A percentile compares a stretch with the other conserved stretches of the same genome.
These are phyloP conservation scores for Syzygium malaccense DNA, from an alignment of 441 rosid genomes.

Conservation along the genomic window DNA sequence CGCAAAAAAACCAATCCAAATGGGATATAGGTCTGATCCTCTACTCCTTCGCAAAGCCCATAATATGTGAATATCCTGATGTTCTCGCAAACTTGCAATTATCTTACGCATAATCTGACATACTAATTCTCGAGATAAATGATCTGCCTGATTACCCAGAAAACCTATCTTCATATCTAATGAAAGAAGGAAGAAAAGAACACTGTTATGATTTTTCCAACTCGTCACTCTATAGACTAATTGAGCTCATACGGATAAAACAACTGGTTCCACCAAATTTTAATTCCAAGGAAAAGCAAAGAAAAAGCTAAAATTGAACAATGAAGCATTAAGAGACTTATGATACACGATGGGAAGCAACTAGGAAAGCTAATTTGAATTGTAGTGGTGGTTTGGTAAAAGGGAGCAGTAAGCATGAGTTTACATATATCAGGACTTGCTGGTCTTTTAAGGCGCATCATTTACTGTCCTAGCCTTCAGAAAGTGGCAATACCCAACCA, in stretches of 20 bases:
- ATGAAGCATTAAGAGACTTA: neutral
- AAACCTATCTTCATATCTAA: neutral
- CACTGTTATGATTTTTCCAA: neutral
- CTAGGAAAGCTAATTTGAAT: neutral
- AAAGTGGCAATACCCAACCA: neutral
- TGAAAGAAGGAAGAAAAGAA: neutral
- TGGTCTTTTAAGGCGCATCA: neutral
- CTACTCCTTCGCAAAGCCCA: neutral
- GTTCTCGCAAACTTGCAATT: neutral
- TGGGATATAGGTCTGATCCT: neutral
- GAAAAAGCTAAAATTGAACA: neutral
- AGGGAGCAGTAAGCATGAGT: neutral
- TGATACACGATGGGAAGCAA: neutral
- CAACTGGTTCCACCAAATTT: neutral
- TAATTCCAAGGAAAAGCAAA: neutral
- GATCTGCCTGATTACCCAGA: neutral
- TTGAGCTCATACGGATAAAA: neutral
- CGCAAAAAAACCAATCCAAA: neutral
- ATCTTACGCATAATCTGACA: neutral
- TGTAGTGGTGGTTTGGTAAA: neutral
- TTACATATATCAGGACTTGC: neutral
- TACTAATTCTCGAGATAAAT: neutral
- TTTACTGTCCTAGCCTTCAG: neutral
- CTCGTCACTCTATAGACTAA: neutral
- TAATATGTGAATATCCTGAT: neutral